Evolutionary conservation across 495 filamentous ascomycete species (phyloP).

Genomic region (Talaromyces thailandensis): DNA sequence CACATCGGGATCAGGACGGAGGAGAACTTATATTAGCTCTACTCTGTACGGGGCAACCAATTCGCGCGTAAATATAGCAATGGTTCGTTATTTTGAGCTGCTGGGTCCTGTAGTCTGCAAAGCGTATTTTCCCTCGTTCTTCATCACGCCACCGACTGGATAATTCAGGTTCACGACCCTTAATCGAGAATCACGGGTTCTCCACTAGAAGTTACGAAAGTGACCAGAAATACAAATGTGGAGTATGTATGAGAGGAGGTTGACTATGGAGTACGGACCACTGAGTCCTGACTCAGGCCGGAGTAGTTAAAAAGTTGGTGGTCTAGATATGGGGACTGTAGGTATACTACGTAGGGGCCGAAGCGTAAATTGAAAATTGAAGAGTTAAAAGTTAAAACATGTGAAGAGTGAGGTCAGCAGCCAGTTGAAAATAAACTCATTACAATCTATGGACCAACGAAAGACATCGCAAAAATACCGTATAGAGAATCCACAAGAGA

Average conservation of each 20-base stretch:
- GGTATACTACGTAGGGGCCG: no score
- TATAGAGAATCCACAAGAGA: neutral
- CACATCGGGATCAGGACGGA: neutral
- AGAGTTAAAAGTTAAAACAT: neutral
- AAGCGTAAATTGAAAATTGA: neutral
- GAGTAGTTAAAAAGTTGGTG: neutral
- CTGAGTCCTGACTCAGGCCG: neutral
- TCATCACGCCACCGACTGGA: neutral
- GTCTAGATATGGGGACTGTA: neutral
- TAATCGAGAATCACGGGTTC: neutral
- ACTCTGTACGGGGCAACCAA: neutral
- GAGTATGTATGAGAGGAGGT: neutral
- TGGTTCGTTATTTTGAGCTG: neutral
- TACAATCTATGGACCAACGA: neutral
- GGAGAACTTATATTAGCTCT: neutral
- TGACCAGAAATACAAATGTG: neutral
- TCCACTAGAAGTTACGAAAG: neutral
- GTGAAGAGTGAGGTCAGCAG: neutral
- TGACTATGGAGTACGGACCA: no score
- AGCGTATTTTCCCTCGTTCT: neutral
- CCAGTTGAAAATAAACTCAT: neutral
- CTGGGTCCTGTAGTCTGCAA: neutral
- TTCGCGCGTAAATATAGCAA: neutral
- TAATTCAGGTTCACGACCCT: neutral
- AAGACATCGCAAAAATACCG: neutral